Percentiles rank a stretch among this genome's conserved stretches.
Conservation (phyloP, 345 rosid species). For the Salix koriyanagi region DNA sequence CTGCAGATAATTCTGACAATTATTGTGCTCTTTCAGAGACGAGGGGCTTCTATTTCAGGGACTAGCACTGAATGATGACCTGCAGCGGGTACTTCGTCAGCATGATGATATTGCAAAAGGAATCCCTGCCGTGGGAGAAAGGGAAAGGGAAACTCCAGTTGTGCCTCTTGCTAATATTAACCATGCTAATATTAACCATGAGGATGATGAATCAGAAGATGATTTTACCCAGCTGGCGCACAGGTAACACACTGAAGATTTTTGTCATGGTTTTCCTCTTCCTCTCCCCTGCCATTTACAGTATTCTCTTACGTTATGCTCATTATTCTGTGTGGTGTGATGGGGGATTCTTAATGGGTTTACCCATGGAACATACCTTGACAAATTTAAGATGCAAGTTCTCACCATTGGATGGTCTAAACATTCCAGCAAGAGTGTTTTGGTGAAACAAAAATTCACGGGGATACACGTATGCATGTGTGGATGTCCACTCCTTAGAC, state of each 20-base stretch:
- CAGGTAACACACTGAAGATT: constrained; percentile 43
- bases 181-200: constrained; percentile 60
- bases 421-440: neutral
- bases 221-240: constrained; percentile 78
- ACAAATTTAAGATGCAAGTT: neutral
- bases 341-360: neutral
- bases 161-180: constrained; percentile 54
- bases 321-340: neutral
- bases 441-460: neutral
- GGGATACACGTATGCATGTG: neutral
- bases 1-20: constrained; percentile 17
- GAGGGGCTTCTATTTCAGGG: constrained; percentile 83
- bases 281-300: neutral
- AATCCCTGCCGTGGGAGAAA: constrained; percentile 30
- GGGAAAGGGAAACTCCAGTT: constrained; percentile 33
- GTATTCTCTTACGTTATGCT: neutral
- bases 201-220: constrained; percentile 84
- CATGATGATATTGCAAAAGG: constrained; percentile 84
- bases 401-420: neutral
- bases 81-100: constrained; percentile 75
- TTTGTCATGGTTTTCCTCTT: neutral
- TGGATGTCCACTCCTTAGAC: neutral
- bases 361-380: neutral
- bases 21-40: constrained; percentile 42
- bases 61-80: constrained; percentile 70